Evolutionary conservation across 2,329 filamentous ascomycete species (phyloP).

Genomic region (Fusarium circinatum): DNA sequence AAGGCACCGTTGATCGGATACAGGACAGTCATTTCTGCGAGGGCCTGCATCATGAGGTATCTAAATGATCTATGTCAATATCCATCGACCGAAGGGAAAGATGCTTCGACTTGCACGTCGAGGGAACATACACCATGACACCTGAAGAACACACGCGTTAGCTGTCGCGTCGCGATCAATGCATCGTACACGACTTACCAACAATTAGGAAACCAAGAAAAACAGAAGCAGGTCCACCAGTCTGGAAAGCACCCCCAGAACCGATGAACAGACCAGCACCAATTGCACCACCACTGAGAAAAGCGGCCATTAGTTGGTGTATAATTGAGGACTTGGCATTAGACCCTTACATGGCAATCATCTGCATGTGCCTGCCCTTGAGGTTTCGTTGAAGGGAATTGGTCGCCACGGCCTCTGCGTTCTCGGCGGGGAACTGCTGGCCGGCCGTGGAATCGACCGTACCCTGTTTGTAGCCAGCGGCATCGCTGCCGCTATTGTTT

Average conservation of each 20-base stretch:
- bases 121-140: neutral
- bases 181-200: neutral
- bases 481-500: neutral
- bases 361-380: neutral
- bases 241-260: neutral
- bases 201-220: neutral
- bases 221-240: neutral
- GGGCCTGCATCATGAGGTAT: neutral
- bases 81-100: neutral
- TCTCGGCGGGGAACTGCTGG: neutral
- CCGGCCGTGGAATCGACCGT: neutral
- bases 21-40: neutral
- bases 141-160: neutral
- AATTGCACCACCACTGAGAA: neutral
- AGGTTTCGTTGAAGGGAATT: neutral
- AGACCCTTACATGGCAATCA: neutral
- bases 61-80: neutral
- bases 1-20: neutral
- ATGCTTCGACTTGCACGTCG: neutral
- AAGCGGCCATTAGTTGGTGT: neutral
- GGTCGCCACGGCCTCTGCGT: neutral
- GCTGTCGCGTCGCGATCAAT: neutral
- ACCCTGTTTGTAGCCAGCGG: neutral
- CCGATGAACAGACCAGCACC: neutral
- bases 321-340: neutral